Conservation (phyloP, 371 early-diverging fungal genomes). For the Mucor indicus region DNA sequence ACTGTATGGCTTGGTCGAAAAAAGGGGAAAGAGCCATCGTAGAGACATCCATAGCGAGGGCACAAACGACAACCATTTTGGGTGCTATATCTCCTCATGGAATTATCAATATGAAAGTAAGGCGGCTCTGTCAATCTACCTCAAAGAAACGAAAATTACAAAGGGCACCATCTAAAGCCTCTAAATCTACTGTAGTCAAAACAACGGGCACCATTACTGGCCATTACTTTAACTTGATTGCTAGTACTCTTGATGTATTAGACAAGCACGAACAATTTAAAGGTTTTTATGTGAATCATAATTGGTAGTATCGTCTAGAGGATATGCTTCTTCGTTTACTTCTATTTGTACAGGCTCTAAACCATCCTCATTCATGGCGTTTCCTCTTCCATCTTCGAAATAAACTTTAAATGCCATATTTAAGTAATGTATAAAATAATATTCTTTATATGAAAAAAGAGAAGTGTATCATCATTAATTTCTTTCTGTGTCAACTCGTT, state of each 20-base stretch:
- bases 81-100: conserved; percentile 6
- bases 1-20: conserved; percentile 8
- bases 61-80: conserved; percentile 6
- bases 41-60: conserved; percentile 1
- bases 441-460: too few relatives aligned
- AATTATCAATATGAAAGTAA: conserved; percentile 1
- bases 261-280: neutral
- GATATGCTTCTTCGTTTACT: conserved; percentile 7
- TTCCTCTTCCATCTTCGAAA: conserved; percentile 12
- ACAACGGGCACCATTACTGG: conserved; percentile 1
- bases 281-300: conserved; percentile 11
- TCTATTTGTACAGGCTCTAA: conserved; percentile 8
- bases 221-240: conserved; percentile 7
- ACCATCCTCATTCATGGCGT: conserved; percentile 8
- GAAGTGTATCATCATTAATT: too few relatives aligned
- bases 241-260: neutral
- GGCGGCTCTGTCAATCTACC: neutral
- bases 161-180: neutral
- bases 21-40: neutral
- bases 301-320: conserved; percentile 5
- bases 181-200: conserved; percentile 1
- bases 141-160: conserved; percentile 4
- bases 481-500: too few relatives aligned
- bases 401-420: conserved; percentile 1
- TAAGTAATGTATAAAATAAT: too few relatives aligned